Base-by-base conservation (phyloP, 306 rosid species). In the Acacia confusa region DNA sequence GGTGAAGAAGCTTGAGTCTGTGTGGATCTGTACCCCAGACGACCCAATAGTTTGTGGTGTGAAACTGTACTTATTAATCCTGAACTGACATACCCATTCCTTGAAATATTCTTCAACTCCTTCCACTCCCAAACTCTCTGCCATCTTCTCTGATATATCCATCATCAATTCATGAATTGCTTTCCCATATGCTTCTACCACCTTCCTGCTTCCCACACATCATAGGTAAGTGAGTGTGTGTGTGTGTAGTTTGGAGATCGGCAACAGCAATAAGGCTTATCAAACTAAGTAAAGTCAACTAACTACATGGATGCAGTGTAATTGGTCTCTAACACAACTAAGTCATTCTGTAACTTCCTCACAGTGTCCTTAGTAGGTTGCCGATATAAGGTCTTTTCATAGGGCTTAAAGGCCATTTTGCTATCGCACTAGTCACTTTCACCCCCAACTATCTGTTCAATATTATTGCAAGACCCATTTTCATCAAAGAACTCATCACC, bases 61-160 rank as follows among this genome's bases (percentile, higher is more conserved):
- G 85, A 92, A 87, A 70, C 75, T 78, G 67, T 91, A 92, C 67
- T 87, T 92, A 88, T 89, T 89, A 43, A 92, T 84, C 84, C 91
- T 87, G 7, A 91, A 85, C 24, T 85, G 82, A 43, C 89, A 89
- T 65, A 79, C 69, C 95, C 95, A 88, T 0, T 66, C 89, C 34
- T 82, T 71, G 36, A 87, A 82, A 57, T 82, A 60, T 24, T 30
- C 32, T 30, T 25, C 70, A 79, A 45, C 85, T 19, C 76, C 70
- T 2, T 8, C 8, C 63, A 92, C 9, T 8, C 91, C 92, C 44
- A 89, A 9, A 55, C 87, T 89, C 55, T 87, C 81, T 0, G 78
- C 91, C 75, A 93, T 72, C 66, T 85, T 91, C 34, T 77, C 61
- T 75, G 85, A 90, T 36, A 88, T 22, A 0, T 86, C 86, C 36